Base-by-base conservation (phyloP, 768 basidiomycete species). In the Mycena vulgaris region DNA sequence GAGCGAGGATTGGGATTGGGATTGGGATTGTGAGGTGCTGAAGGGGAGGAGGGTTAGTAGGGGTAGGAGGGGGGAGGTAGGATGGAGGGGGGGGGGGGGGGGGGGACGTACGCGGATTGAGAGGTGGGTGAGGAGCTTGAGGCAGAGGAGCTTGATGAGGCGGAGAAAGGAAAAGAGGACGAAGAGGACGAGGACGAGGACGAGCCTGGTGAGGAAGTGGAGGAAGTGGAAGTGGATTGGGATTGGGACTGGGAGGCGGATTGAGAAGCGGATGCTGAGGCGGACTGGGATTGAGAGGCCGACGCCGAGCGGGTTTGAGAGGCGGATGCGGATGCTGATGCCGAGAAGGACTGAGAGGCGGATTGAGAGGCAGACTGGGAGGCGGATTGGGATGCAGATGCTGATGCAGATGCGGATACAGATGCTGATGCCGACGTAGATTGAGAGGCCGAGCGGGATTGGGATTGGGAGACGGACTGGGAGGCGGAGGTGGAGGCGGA, bases 301-400 rank as follows among this genome's bases (percentile, higher is more conserved):
- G 63, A 55, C 31, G 53, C 51, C 10, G 63, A 65, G 6, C 27
- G 49, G 25, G 21, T 28, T 25, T 30, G 48, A 19, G 51, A 52
- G 19, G 27, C 51, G 17, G 51, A 47, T n/a, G 45, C 45, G 21
- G 45, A 52, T 14, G 51, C 51, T 13, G 51, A 52, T 17, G 28
- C 51, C 19, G 63, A 57, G 3, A 21, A 9, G 25, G 63, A 56
- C 17, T 11, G 16, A 11, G 39, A 58, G 13, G 40, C 17, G 28
- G 57, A 58, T 28, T 19, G 30, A 33, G 52, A 53, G 52, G 52
- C 52, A 3, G 53, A 55, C 42, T 45, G 42, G 16, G 48, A 49
- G 10, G 48, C 48, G 48, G 48, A 49, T 25, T 40, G 39, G 4
- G 39, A 40, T 14, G n/a, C 19, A 8, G 25, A 49, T 10, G 25